Evolutionary conservation across 2,329 filamentous ascomycete genomes (phyloP).

Genomic region (Penicillium sp.): DNA sequence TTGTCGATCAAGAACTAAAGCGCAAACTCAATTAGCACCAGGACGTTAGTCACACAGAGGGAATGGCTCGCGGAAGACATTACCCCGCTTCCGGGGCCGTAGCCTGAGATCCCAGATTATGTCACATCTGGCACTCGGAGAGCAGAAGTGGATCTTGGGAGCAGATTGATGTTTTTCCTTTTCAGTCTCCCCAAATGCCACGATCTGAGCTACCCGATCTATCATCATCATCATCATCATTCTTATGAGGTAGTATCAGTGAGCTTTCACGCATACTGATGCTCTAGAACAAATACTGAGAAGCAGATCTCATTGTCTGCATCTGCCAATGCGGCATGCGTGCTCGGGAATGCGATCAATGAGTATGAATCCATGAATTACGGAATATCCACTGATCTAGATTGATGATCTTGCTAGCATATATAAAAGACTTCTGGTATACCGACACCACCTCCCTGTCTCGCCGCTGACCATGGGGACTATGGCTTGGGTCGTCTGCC

Average conservation of each 20-base stretch:
- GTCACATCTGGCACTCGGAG: background rate
- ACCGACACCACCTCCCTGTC: no score
- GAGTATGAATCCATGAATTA: no score
- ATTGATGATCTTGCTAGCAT: no score
- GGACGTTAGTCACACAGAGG: background rate
- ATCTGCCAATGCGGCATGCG: no score
- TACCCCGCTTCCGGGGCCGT: background rate
- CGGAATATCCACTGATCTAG: no score
- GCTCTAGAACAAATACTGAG: background rate
- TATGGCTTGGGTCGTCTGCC: no score
- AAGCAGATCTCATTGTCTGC: background rate
- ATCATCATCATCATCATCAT: background rate
- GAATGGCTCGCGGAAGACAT: background rate
- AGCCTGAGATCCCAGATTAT: background rate
- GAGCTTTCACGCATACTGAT: background rate
- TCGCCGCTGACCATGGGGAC: no score
- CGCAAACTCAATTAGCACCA: background rate
- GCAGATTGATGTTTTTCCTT: background rate
- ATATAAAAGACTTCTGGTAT: no score
- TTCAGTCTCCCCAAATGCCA: background rate
- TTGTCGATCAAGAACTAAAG: background rate
- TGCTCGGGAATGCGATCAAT: no score
- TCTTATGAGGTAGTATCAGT: background rate
- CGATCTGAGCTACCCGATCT: background rate
- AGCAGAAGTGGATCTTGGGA: background rate